Evolutionary conservation across 148 eudicot species (phyloP), one percentile per base, ranked within the genome.

Genomic region (Cornus kousa): DNA sequence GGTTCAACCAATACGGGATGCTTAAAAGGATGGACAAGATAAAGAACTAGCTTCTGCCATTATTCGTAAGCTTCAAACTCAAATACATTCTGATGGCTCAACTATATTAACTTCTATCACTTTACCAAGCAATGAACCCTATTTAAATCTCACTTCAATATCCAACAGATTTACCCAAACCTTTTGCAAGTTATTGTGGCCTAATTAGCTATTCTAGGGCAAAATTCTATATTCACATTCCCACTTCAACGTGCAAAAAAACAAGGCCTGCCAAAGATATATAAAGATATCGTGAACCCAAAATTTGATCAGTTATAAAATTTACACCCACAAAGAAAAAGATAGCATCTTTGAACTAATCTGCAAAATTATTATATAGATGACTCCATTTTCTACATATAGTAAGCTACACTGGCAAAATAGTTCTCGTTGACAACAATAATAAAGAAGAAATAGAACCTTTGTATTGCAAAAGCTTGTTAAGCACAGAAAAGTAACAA

Each of bases 401-500:
- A 4, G 55, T 78, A 31, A 79, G n/a, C 46, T 11, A 40, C 71
- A 40, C 24, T 65, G 11, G 71, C 62, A 28, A 17, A 43, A 60
- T 24, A 43, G 17, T 65, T 79, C 57, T 22, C 66, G 40, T 28
- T 60, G 22, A n/a, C 59, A 50, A 35, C 53, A 32, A 3, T 4
- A 28, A 19, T 16, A 9, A 28, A 65, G 67, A 48, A 79, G 32
- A 37, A 28, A 10, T 72, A 72, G 31, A 78, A 43, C 33, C 33
- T 65, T 0, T 66, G 53, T 48, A 50, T 39, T 68, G 32, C 32
- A 80, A 62, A 71, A 73, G 65, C 77, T 50, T 33, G 60, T 55
- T 40, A 65, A 59, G 40, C 43, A 23, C 74, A 40, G 28, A 74
- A 32, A 74, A 32, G 13, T 50, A 37, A 69, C 73, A 66, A 60